Percentiles rank a stretch among this genome's conserved stretches.
Conservation (phyloP, 192 early-diverging fungal species). For the Coemansia nantahalensis region DNA sequence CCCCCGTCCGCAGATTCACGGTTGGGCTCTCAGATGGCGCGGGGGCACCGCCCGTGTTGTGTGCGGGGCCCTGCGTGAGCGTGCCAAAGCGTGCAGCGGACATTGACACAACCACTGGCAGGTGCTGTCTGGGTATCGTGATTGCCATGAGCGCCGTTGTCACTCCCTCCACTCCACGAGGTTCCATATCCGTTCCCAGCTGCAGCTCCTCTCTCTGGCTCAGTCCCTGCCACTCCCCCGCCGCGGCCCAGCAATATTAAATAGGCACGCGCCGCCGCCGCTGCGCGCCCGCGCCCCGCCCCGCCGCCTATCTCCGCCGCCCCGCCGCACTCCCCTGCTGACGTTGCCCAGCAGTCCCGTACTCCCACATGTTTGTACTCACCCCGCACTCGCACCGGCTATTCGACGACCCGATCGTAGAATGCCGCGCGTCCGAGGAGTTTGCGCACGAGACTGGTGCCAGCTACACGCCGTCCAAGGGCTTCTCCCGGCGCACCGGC, state of each 20-base stretch:
- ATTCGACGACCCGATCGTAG: conserved; percentile 32
- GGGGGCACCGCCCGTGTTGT: no score
- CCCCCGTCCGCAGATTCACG: no score
- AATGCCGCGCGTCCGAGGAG: conserved; percentile 44
- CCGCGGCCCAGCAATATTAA: no score
- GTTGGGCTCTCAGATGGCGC: no score
- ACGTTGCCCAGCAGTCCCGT: no score
- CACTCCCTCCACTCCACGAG: neutral
- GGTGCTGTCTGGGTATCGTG: neutral
- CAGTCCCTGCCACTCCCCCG: no score
- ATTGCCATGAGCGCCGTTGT: neutral
- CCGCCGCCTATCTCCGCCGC: neutral
- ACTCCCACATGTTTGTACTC: conserved; percentile 20
- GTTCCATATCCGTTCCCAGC: no score
- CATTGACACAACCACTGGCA: no score
- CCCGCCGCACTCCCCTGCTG: neutral
- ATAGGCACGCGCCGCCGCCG: neutral
- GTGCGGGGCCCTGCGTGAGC: no score
- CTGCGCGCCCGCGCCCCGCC: neutral
- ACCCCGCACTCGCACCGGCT: conserved; percentile 4
- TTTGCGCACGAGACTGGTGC: conserved; percentile 31
- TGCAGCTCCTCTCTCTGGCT: no score
- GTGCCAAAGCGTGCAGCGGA: no score
- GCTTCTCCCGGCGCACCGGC: no score
- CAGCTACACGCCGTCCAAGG: conserved; percentile 15